Evolutionary conservation across 768 basidiomycete species (phyloP).

Genomic region (Xanthoconium stramineum): DNA sequence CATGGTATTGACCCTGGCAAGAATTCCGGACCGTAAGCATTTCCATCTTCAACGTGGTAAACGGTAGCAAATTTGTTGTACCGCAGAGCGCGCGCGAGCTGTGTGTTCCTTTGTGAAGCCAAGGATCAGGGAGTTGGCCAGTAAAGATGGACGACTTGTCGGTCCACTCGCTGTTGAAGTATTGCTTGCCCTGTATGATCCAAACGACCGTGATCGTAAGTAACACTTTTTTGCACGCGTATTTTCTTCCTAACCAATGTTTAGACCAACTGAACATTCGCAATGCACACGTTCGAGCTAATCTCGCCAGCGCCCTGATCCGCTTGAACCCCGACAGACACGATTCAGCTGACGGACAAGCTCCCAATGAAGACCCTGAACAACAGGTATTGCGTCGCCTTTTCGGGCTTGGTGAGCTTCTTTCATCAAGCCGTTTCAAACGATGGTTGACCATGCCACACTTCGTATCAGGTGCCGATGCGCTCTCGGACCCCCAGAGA

Average conservation of each 20-base stretch:
- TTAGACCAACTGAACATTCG: conserved; percentile 9
- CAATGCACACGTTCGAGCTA: conserved; percentile 10
- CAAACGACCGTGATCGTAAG: conserved; percentile 2
- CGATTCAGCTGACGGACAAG: not conserved
- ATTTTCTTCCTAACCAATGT: not conserved
- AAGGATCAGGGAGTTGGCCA: conserved; percentile 15
- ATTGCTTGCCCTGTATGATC: conserved; percentile 11
- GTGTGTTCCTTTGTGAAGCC: conserved; percentile 8
- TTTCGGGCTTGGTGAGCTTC: conserved; percentile 18
- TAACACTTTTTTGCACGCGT: not conserved
- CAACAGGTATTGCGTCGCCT: conserved; percentile 5
- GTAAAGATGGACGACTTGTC: conserved; percentile 3
- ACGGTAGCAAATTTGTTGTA: no score
- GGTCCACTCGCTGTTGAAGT: conserved; percentile 23
- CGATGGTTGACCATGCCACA: not conserved
- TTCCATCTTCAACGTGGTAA: not conserved
- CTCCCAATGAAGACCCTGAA: not conserved
- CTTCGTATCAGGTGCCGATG: not conserved
- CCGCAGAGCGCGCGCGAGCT: not conserved
- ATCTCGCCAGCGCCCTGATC: conserved; percentile 17
- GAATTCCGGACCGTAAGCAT: conserved; percentile 15
- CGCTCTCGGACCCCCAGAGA: not conserved
- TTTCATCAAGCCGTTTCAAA: not conserved
- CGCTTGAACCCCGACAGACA: not conserved
- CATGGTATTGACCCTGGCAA: conserved; percentile 16